Percentiles rank a stretch among this genome's conserved stretches.
Conservation (phyloP, 805 yeast species). For the Metschnikowia noctiluminum region DNA sequence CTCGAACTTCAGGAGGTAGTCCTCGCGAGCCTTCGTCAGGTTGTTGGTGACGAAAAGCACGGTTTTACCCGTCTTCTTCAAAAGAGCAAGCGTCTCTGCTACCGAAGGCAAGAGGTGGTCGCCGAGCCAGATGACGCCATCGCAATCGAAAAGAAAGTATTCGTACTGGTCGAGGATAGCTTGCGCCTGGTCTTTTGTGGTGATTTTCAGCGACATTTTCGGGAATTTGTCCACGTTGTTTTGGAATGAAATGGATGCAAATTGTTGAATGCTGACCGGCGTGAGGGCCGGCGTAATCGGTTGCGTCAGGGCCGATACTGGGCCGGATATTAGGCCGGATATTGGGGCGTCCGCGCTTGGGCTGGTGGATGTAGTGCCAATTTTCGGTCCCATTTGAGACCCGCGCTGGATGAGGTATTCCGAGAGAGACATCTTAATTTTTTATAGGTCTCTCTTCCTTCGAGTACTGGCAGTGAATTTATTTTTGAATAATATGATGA, state of each 20-base stretch:
- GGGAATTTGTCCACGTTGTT: neutral
- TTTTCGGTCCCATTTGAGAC: neutral
- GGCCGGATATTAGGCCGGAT: no score
- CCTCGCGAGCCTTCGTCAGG: slow-evolving; percentile 82
- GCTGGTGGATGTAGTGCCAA: no score
- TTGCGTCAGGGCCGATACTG: neutral
- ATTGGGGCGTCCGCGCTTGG: no score
- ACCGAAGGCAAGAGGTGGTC: slow-evolving; percentile 74
- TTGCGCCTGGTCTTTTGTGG: slow-evolving; percentile 45
- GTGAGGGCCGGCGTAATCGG: neutral
- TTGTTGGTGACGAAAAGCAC: slow-evolving; percentile 92
- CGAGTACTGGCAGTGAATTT: neutral
- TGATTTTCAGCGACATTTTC: slow-evolving; percentile 48
- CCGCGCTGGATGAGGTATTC: neutral
- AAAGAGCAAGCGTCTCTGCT: slow-evolving; percentile 65
- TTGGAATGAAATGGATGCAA: neutral
- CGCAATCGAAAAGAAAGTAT: slow-evolving; percentile 92
- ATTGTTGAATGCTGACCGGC: neutral
- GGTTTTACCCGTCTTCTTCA: slow-evolving; percentile 56
- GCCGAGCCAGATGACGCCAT: slow-evolving; percentile 96
- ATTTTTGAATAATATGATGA: no score
- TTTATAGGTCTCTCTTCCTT: neutral
- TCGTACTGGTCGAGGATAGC: slow-evolving; percentile 64
- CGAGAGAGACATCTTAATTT: neutral
- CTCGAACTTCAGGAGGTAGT: slow-evolving; percentile 72